Evolutionary conservation across 1,139 yeast species (phyloP), one percentile per base, ranked within the genome.

Genomic region (Meyerozyma elateridarum): DNA sequence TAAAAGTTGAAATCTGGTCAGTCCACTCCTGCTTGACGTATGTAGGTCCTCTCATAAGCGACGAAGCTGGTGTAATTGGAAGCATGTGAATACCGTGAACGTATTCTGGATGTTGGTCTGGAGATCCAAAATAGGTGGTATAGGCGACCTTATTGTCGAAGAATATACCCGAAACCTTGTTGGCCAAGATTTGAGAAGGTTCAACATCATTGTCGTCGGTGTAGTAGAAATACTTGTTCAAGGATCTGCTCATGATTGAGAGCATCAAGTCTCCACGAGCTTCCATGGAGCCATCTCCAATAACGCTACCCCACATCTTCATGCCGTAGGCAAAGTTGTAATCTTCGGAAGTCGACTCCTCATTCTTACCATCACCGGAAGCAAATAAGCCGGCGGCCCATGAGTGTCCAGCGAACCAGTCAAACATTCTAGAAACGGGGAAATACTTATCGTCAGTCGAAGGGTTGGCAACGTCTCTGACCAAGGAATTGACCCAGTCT

Each of bases 11-110:
- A 15, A 84, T 54, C 45, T 61, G 61, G 35, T 67, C 64, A 11
- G 67, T 64, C 96, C 96, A 91, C 61, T 91, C 97, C 58, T 88
- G 78, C 44, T 65, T 49, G 12, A 82, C 95, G 56, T 78, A 91
- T 1, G 64, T 57, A 2, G 88, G 74, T 5, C 70, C 64, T 54
- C 97, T 73, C 28, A 88, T 70, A 40, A 72, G 78, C 0, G 93
- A 79, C 11, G 96, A 81, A 11, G 85, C 77, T 0, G 96, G 91
- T 0, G 95, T 87, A 30, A 85, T 65, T 15, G 98, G 95, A 37
- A 91, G 69, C 81, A 93, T 91, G 54, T 91, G 97, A 41, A 91
- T 89, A 52, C 96, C 96, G 50, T 89, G 97, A 34, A 91, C 88
- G 55, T 83, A 91, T 56, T 89, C 91, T 9, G 70, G 64, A 36